Evolutionary conservation across 1,139 yeast genomes (phyloP).

Genomic region (Magnusiomyces magnusii): DNA sequence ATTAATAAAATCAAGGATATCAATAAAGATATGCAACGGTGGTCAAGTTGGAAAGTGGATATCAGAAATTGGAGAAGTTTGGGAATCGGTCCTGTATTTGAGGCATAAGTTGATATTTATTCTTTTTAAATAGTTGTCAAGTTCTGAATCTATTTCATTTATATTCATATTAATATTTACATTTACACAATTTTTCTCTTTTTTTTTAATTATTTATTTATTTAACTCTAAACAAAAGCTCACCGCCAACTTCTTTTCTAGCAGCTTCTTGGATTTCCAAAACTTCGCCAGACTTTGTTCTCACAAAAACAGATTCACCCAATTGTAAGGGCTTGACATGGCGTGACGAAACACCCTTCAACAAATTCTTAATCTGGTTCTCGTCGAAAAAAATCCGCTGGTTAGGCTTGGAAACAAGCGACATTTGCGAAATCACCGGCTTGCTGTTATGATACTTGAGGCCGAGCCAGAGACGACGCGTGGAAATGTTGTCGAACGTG

Average conservation of each 20-base stretch:
- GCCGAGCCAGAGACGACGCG: conserved; percentile 88
- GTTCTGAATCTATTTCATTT: no score
- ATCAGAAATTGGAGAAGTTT: conserved; percentile 72
- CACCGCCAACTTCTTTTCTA: conserved; percentile 61
- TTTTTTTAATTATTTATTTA: conserved; percentile 23
- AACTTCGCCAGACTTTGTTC: conserved; percentile 42
- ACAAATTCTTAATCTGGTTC: conserved; percentile 62
- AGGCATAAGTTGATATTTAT: no score
- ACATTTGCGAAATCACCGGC: conserved; percentile 67
- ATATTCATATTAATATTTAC: no score
- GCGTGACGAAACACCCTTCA: conserved; percentile 70
- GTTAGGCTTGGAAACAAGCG: conserved; percentile 79
- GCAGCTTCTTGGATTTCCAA: conserved; percentile 83
- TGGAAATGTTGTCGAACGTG: conserved; percentile 78
- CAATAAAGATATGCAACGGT: conserved; percentile 40
- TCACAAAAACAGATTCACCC: conserved; percentile 77
- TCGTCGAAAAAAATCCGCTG: conserved; percentile 57
- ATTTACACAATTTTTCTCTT: not conserved
- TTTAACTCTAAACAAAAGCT: conserved; percentile 73
- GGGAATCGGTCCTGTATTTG: conserved; percentile 54
- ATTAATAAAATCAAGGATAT: conserved; percentile 26
- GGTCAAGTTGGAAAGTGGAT: conserved; percentile 85
- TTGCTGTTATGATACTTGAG: conserved; percentile 76
- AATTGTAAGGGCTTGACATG: conserved; percentile 76
- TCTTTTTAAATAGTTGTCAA: no score